Evolutionary conservation across 371 early-diverging fungal species (phyloP), one percentile per base, ranked within the genome.

Genomic region (Saksenaea vasiformis): DNA sequence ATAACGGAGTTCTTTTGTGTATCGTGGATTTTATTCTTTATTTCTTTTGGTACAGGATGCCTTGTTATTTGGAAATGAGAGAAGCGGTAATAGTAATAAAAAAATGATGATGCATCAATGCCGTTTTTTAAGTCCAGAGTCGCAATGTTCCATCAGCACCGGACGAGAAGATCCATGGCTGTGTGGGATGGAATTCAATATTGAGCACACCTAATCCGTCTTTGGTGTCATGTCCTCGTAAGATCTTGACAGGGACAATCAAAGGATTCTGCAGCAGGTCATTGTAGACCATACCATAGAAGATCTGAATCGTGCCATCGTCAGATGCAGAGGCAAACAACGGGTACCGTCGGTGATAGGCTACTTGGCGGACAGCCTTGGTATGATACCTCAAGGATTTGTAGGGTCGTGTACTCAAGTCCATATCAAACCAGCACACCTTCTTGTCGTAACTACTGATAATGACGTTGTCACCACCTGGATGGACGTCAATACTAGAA

Each of bases 191-290:
- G 85, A 95, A 98, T 69, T 91, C 85, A 58, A 89, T 87, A 62
- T 91, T 82, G 44, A 97, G 82, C 71, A 90, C 94, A 68, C 95
- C 95, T 14, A 95, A 79, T 43, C 80, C 73, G 64, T 91, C 91
- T 31, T 85, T 85, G 36, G 82, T 71, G 55, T 85, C 72, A 76
- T 97, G 97, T 28, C 91, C 95, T 53, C 86, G 80, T 54, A 98
- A 77, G 24, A 93, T 93, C 85, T 97, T 97, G 47, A 98, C 90
- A n/a, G 99, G 99, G 26, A 97, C 98, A 76, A 98, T 94, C 69
- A 97, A 80, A 53, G 99, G 99, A 80, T 98, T 96, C 76, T 91
- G 90, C 69, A 97, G 78, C 66, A 98, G 77, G 74, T 96, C 97
- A 55, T 88, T 86, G 79, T 95, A 98, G 34, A 98, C 97, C 93